Evolutionary conservation across 2,329 filamentous ascomycete genomes (phyloP), one percentile per base, ranked within the genome.

Genomic region (Talaromyces piceae): DNA sequence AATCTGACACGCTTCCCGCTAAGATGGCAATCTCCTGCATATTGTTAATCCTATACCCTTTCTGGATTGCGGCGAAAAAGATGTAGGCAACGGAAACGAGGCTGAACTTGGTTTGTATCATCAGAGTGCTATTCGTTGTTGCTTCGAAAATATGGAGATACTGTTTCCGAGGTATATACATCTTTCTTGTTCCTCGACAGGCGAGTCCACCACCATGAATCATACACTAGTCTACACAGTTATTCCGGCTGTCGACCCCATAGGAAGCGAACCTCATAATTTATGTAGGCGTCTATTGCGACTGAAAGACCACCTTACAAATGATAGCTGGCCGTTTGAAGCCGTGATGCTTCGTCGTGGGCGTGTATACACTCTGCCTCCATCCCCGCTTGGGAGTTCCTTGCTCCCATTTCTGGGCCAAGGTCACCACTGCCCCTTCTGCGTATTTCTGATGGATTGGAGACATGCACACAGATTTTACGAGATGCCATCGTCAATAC

Each of bases 381-480:
- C 60, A 61, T 47, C 65, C 62, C 1, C 48, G 68, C 33, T 58
- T 59, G 16, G 59, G 59, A 16, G 61, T 67, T 31, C 65, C 65
- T 2, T 65, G 66, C 1, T 65, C 65, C n/a, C n/a, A n/a, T 1
- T 30, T 30, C 28, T 30, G 28, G 28, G 28, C 28, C 28, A 30
- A 30, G 28, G 28, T 30, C 28, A 30, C 28, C 28, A 30, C 7
- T 13, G 28, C 13, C 28, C 13, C 7, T 30, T 30, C 28, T 30
- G 28, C 28, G 28, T 30, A 30, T 30, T 13, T 7, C 13, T 30
- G 7, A 30, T 30, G 28, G 28, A 30, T 13, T 30, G 28, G 28
- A 7, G 28, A 30, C 28, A 30, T 30, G 28, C 28, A 30, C 28
- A 30, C 28, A 30, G 28, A 30, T 30, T 7, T 30, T 13, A 7